Conservation (phyloP, 768 basidiomycete species). For the Mycena capillaripes region DNA sequence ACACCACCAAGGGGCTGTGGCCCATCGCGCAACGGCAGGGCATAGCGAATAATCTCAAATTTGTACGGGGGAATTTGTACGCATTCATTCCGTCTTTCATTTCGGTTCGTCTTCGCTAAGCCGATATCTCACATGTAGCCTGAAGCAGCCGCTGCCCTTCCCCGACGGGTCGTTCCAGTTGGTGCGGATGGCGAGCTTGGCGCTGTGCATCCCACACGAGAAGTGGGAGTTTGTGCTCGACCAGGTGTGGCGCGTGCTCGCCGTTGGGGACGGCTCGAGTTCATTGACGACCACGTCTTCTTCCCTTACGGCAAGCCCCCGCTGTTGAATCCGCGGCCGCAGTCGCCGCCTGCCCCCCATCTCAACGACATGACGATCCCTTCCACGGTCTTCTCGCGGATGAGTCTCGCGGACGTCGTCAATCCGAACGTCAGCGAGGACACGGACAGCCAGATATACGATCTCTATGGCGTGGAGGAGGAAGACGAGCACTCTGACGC, state of each 20-base stretch:
- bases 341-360: background rate
- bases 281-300: slow-evolving; percentile 66
- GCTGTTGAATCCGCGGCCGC: slow-evolving; percentile 8
- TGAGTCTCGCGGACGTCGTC: slow-evolving; percentile 32
- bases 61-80: slow-evolving; percentile 43
- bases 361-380: slow-evolving; percentile 29
- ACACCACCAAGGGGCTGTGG: slow-evolving; percentile 37
- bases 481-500: slow-evolving; percentile 33
- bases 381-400: slow-evolving; percentile 25
- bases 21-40: slow-evolving; percentile 35
- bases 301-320: slow-evolving; percentile 54
- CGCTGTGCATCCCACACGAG: slow-evolving; percentile 57
- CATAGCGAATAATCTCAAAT: slow-evolving; percentile 37
- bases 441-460: slow-evolving; percentile 32
- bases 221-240: slow-evolving; percentile 61
- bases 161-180: slow-evolving; percentile 63
- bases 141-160: slow-evolving; percentile 62
- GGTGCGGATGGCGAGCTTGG: slow-evolving; percentile 65
- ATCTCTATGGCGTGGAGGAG: slow-evolving; percentile 32
- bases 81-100: slow-evolving; percentile 4
- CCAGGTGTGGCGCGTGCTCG: slow-evolving; percentile 62
- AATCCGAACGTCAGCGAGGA: slow-evolving; percentile 23
- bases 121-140: slow-evolving; percentile 40
- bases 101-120: background rate
- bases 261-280: slow-evolving; percentile 64